phyloP scores from a whole-genome alignment of 139 green algal species.

The Chlorella sorokiniana region DNA sequence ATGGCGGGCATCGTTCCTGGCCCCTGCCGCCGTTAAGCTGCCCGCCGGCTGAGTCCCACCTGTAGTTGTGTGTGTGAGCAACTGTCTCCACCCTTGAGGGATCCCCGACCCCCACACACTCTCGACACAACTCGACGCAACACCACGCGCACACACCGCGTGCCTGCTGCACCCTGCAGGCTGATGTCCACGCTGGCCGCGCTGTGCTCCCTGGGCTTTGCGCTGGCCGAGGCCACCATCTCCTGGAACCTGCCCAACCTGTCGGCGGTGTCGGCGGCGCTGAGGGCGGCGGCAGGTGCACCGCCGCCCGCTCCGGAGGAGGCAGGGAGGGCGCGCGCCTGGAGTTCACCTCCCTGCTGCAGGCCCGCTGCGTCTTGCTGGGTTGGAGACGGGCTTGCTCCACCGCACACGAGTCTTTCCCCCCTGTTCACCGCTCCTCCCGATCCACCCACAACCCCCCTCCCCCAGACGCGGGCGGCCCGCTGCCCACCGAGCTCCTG shows the following conservation, averaged over 20 bases:
- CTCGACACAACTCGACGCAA: no score
- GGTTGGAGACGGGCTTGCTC: no score
- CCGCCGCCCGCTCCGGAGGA: no score
- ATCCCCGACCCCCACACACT: no score
- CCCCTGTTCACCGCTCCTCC: neutral
- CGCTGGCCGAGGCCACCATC: conserved; percentile 63
- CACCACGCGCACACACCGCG: no score
- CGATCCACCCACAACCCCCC: neutral
- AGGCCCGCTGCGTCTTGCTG: neutral
- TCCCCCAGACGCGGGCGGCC: neutral
- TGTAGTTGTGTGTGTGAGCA: no score
- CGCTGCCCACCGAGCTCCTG: conserved; percentile 35
- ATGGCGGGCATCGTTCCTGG: no score
- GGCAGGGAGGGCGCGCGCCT: neutral
- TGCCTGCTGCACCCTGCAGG: conserved; percentile 17
- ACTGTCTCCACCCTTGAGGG: no score
- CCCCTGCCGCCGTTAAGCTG: no score
- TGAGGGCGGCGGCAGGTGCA: conserved; percentile 32
- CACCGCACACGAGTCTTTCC: neutral
- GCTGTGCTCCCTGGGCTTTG: conserved; percentile 45
- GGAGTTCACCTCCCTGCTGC: neutral
- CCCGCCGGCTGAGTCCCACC: no score
- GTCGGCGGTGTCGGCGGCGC: conserved; percentile 40
- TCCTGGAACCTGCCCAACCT: conserved; percentile 51
- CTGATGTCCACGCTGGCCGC: conserved; percentile 41